phyloP scores from a whole-genome alignment of 352 stramenopile species.

The Globisporangium cystogenes region DNA sequence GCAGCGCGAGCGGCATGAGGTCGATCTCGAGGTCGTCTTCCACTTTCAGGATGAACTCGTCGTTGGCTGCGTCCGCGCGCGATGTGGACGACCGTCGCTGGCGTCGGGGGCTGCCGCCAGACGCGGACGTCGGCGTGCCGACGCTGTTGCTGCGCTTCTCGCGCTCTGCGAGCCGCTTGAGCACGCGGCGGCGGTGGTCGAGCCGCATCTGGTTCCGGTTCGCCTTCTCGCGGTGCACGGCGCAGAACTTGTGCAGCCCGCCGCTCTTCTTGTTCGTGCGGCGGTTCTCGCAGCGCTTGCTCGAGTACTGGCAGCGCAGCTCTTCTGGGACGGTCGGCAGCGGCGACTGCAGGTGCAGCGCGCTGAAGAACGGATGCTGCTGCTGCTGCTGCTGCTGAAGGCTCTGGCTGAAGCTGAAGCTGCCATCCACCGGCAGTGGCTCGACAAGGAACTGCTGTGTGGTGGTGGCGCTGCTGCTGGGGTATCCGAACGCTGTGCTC shows the following conservation, averaged over 20 bases:
- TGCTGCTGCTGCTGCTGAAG: too few relatives aligned
- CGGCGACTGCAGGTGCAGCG: background rate
- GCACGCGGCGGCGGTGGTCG: conserved; percentile 45
- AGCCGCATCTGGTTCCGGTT: conserved; percentile 75
- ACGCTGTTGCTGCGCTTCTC: conserved; percentile 21
- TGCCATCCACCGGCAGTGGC: too few relatives aligned
- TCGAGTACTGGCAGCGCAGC: conserved; percentile 46
- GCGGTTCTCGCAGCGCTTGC: conserved; percentile 41
- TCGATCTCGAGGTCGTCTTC: conserved; percentile 18
- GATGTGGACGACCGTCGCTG: background rate
- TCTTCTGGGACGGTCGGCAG: conserved; percentile 25
- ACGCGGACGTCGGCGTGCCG: conserved; percentile 10
- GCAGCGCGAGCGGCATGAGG: conserved; percentile 23
- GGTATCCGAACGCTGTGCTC: background rate
- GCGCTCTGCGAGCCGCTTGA: conserved; percentile 46
- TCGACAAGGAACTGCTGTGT: background rate
- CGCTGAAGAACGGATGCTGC: background rate
- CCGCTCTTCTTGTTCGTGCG: conserved; percentile 41
- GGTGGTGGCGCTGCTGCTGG: too few relatives aligned
- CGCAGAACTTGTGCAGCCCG: conserved; percentile 52
- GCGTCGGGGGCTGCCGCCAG: too few relatives aligned
- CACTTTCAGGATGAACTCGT: conserved; percentile 6
- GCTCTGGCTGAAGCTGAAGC: background rate
- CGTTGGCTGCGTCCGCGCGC: background rate
- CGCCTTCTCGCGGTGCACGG: conserved; percentile 43